Conservation (phyloP, 345 rosid genomes). For the Turritis glabra region DNA sequence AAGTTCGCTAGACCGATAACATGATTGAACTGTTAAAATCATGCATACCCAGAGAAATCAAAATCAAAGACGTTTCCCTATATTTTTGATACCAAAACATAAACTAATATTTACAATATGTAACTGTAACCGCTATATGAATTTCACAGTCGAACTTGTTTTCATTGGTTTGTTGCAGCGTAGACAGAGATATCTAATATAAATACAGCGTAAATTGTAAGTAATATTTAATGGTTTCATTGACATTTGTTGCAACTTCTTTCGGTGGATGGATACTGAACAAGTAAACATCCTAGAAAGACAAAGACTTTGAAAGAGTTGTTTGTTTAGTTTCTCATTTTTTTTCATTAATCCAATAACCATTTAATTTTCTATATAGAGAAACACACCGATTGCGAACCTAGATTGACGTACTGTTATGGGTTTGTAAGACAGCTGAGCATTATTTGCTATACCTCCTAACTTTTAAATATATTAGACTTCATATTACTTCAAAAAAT, state of each 20-base stretch:
- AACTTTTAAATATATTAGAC: too few species aligned
- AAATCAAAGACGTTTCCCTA: not conserved
- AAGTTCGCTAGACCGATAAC: not conserved
- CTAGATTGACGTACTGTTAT: not conserved
- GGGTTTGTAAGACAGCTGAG: not conserved
- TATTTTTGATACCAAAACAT: too few species aligned
- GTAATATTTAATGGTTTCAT: slow-evolving; percentile 19
- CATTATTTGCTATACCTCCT: too few species aligned
- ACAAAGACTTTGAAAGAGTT: not conserved
- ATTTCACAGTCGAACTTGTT: too few species aligned
- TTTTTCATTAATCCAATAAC: not conserved
- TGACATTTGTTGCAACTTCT: slow-evolving; percentile 9
- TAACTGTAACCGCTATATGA: too few species aligned
- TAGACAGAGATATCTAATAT: not conserved
- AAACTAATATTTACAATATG: too few species aligned
- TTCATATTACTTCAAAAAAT: too few species aligned
- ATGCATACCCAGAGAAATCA: too few species aligned
- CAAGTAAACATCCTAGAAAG: not conserved
- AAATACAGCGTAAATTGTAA: slow-evolving; percentile 16
- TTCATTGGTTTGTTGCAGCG: not conserved
- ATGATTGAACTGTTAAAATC: not conserved
- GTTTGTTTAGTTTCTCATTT: not conserved
- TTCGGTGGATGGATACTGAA: not conserved
- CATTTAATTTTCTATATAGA: not conserved
- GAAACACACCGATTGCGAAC: not conserved